Conservation (phyloP, 1,139 yeast species). For the Nakaseomyces sp. region DNA sequence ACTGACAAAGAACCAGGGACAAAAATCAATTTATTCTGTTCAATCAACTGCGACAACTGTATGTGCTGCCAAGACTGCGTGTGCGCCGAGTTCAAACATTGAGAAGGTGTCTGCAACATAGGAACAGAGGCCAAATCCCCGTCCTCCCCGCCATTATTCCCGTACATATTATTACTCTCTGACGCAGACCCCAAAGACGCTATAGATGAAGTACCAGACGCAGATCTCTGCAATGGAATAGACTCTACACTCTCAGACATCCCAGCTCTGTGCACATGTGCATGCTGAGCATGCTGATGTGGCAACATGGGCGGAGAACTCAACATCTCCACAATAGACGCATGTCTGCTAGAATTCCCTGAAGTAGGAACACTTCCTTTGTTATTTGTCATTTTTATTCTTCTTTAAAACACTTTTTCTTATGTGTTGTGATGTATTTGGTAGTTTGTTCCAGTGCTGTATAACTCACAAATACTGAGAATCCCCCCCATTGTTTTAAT, state of each 20-base stretch:
- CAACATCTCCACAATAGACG: conserved; percentile 74
- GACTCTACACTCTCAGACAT: conserved; percentile 4
- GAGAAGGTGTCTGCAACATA: conserved; percentile 18
- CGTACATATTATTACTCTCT: no score
- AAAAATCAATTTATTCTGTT: conserved; percentile 64
- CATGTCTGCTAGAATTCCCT: conserved; percentile 37
- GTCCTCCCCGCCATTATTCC: no score
- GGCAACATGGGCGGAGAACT: conserved; percentile 69
- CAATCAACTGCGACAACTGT: conserved; percentile 63
- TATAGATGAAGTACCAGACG: conserved; percentile 3
- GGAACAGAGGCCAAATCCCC: conserved; percentile 9
- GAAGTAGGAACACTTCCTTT: not conserved
- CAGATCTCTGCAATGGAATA: conserved; percentile 3
- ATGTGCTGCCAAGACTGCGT: conserved; percentile 61
- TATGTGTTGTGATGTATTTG: not conserved
- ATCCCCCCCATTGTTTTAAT: no score
- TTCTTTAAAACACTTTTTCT: not conserved
- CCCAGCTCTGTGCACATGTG: conserved; percentile 6
- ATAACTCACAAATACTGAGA: no score
- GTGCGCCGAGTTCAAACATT: conserved; percentile 21
- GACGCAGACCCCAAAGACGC: conserved; percentile 3
- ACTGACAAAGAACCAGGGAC: conserved; percentile 60
- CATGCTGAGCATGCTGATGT: conserved; percentile 9
- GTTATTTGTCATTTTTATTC: not conserved
- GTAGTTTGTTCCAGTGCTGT: no score